Evolutionary conservation across 305 asterid species (phyloP).

Genomic region (Solanum hybrid): DNA sequence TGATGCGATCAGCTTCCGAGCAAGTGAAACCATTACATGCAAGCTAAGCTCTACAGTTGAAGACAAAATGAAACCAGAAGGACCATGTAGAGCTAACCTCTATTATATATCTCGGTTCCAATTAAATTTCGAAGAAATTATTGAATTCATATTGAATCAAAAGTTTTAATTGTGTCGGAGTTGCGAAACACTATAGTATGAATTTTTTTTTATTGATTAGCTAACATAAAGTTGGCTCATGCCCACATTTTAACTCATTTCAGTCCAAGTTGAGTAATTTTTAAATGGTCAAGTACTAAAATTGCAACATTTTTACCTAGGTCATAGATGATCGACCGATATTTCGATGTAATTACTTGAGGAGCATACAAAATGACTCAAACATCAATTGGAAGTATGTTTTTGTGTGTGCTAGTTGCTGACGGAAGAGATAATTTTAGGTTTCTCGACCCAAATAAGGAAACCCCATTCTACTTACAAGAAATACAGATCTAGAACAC

Average conservation of each 20-base stretch:
- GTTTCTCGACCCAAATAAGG: not conserved
- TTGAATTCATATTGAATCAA: not conserved
- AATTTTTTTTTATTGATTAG: not conserved
- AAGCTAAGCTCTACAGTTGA: not conserved
- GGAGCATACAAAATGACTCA: not conserved
- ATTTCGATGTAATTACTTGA: not conserved
- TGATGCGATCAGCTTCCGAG: slow-evolving; percentile 6
- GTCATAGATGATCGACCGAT: not conserved
- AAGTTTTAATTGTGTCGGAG: too few relatives aligned
- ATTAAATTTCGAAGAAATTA: not conserved
- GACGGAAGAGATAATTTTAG: not conserved
- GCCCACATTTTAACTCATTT: not conserved
- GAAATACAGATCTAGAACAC: not conserved
- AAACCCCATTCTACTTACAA: not conserved
- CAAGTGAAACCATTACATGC: slow-evolving; percentile 10
- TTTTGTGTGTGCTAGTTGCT: not conserved
- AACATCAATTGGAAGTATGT: not conserved
- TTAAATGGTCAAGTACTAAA: not conserved
- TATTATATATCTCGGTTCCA: not conserved
- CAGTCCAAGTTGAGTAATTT: not conserved
- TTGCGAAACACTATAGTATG: too few relatives aligned
- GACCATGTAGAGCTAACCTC: not conserved
- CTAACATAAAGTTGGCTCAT: not conserved
- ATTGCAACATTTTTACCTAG: not conserved
- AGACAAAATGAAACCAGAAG: not conserved